Evolutionary conservation across 2,329 filamentous ascomycete species (phyloP), one percentile per base, ranked within the genome.

Genomic region (Blumeria hordei): DNA sequence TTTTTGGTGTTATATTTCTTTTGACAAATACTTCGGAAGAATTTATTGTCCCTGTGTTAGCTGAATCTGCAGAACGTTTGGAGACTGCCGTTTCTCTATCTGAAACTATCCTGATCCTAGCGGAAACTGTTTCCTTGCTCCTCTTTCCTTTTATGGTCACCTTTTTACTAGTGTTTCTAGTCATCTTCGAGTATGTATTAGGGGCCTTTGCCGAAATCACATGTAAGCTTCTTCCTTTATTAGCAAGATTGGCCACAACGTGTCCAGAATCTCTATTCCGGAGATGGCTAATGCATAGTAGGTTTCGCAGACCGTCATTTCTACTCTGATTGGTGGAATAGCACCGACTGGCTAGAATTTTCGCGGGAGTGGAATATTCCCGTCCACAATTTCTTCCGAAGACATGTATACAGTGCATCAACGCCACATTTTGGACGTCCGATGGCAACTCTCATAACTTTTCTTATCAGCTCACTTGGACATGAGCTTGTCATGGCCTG

Each of bases 401-500:
- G 92, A 28, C 92, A 98, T 68, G 90, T 98, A 59, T 98, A 96
- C 69, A 83, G 80, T 56, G 88, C 88, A 1, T 84, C 82, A 11
- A 75, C 85, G 9, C 78, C 81, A 11, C 80, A 83, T 61, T 81
- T 93, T 62, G 88, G 86, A 18, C 79, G 81, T 56, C 74, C 76
- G 14, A 73, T 83, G 56, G 88, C 92, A 32, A 96, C 88, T 32
- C 70, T 88, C 58, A 85, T 94, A 61, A 96, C 92, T 0, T 96
- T 98, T 65, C 70, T 96, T 56, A 83, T 96, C 63, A 88, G 82
- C 57, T 86, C 92, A 37, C 65, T 94, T 21, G 88, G 87, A 14
- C 92, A 96, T 66, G 92, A 98, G 68, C 76, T 98, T 56, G 85
- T 98, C 63, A 94, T 98, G 85, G 88, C 85, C 7, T 96, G 90